A percentile compares a stretch with the other conserved stretches of the same genome.
These are phyloP conservation scores for Fusarium napiforme DNA, from an alignment of 2,329 filamentous ascomycete species.

Conservation along the genomic window DNA sequence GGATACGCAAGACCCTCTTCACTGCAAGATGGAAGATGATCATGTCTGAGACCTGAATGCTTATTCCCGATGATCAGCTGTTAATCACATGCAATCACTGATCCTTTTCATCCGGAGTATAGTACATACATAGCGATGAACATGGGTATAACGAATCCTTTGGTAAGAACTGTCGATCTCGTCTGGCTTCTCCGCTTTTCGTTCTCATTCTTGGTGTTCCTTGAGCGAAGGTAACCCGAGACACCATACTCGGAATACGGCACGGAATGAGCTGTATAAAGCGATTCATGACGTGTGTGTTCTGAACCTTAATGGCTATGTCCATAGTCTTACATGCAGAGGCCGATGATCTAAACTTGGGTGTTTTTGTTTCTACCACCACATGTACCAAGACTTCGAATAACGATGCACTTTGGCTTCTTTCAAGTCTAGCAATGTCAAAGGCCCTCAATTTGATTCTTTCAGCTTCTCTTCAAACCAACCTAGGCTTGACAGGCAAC, in stretches of 20 bases:
- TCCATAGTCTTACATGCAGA: not conserved
- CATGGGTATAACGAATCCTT: not conserved
- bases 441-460: not conserved
- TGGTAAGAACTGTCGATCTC: not conserved
- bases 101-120: not conserved
- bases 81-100: not conserved
- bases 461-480: not conserved
- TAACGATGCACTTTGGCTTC: too few species aligned
- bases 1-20: not conserved
- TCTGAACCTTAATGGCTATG: not conserved
- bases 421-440: not conserved
- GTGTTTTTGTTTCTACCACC: not conserved
- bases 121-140: not conserved
- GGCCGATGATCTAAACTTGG: not conserved
- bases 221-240: not conserved
- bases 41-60: not conserved
- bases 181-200: slow-evolving; percentile 9
- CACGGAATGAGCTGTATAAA: not conserved
- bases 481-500: not conserved
- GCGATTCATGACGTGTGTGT: not conserved
- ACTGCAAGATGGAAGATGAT: not conserved
- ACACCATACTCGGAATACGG: not conserved
- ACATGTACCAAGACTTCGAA: not conserved
- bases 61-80: not conserved
- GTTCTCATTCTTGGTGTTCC: not conserved